phyloP scores from a whole-genome alignment of 2,329 filamentous ascomycete genomes.

The Alternaria panax region DNA sequence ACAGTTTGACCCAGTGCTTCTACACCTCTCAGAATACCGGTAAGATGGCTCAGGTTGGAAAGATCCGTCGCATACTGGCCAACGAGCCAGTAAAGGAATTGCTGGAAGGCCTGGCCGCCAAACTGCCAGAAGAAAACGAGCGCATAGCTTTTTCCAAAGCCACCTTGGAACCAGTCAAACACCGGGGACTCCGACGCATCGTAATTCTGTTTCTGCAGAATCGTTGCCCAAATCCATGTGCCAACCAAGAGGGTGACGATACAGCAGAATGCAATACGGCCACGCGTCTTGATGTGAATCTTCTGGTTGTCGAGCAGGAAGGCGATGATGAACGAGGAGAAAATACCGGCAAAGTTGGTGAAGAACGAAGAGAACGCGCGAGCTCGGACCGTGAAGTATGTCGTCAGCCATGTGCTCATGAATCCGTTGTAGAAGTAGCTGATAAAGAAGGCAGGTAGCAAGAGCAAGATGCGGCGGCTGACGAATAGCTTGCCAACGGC shows the following conservation, averaged over 20 bases:
- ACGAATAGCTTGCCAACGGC: slow-evolving; percentile 41
- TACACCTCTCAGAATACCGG: slow-evolving; percentile 46
- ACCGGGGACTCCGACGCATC: slow-evolving; percentile 34
- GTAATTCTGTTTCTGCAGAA: slow-evolving; percentile 46
- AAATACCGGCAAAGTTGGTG: slow-evolving; percentile 49
- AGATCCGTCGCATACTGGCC: slow-evolving; percentile 48
- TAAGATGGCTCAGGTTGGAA: slow-evolving; percentile 42
- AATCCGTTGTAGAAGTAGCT: slow-evolving; percentile 51
- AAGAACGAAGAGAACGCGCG: slow-evolving; percentile 48
- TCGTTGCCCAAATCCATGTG: slow-evolving; percentile 47
- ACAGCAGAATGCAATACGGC: slow-evolving; percentile 35
- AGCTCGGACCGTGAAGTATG: slow-evolving; percentile 47
- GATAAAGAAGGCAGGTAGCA: slow-evolving; percentile 48
- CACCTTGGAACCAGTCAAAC: slow-evolving; percentile 46
- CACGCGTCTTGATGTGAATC: slow-evolving; percentile 45
- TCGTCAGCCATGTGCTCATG: slow-evolving; percentile 45
- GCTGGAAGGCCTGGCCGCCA: slow-evolving; percentile 47
- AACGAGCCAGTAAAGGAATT: slow-evolving; percentile 48
- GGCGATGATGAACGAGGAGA: slow-evolving; percentile 47
- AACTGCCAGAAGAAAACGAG: slow-evolving; percentile 49
- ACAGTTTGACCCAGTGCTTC: slow-evolving; percentile 48
- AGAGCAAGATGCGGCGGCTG: slow-evolving; percentile 41
- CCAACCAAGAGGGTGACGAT: slow-evolving; percentile 43
- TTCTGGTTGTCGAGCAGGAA: slow-evolving; percentile 43
- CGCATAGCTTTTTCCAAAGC: slow-evolving; percentile 45